Percentiles rank a stretch among this genome's conserved stretches.
Evolutionary conservation across 2,329 filamentous ascomycete genomes (phyloP).

Genomic region (Colletotrichum musicola): DNA sequence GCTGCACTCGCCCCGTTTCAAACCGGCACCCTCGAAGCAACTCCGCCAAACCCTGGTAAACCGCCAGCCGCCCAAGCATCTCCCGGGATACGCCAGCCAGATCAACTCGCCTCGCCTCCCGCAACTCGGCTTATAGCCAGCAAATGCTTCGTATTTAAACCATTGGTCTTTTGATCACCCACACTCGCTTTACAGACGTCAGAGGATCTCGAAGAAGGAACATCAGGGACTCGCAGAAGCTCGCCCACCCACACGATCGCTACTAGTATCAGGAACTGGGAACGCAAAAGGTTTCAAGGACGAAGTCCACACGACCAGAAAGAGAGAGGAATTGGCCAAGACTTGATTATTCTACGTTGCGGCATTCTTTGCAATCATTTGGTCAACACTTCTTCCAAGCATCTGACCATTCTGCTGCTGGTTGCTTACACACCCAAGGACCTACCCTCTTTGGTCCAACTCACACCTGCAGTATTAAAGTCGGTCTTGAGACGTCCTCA

Average conservation of each 20-base stretch:
- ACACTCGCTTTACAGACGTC: slow-evolving; percentile 49
- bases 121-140: slow-evolving; percentile 18
- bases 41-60: slow-evolving; percentile 24
- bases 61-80: slow-evolving; percentile 14
- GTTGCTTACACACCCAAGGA: slow-evolving; percentile 34
- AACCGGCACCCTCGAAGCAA: slow-evolving; percentile 13
- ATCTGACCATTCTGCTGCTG: slow-evolving; percentile 11
- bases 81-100: slow-evolving; percentile 6
- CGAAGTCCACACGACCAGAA: slow-evolving; percentile 38
- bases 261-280: slow-evolving; percentile 45
- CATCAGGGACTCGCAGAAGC: slow-evolving; percentile 30
- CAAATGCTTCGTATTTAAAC: slow-evolving; percentile 30
- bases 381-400: not conserved
- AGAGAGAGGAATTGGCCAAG: slow-evolving; percentile 36
- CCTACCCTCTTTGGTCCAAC: slow-evolving; percentile 8
- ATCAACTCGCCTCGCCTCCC: not conserved
- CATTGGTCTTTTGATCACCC: slow-evolving; percentile 40
- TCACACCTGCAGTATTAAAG: slow-evolving; percentile 24
- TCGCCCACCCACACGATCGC: slow-evolving; percentile 54
- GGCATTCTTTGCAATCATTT: slow-evolving; percentile 25
- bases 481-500: slow-evolving; percentile 21
- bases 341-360: slow-evolving; percentile 15
- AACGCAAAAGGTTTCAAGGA: slow-evolving; percentile 12
- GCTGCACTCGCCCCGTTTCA: not conserved
- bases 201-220: slow-evolving; percentile 27